These are phyloP conservation scores for Phanerochaete carnosa DNA, from an alignment of 768 basidiomycete species.

Conservation along the genomic window DNA sequence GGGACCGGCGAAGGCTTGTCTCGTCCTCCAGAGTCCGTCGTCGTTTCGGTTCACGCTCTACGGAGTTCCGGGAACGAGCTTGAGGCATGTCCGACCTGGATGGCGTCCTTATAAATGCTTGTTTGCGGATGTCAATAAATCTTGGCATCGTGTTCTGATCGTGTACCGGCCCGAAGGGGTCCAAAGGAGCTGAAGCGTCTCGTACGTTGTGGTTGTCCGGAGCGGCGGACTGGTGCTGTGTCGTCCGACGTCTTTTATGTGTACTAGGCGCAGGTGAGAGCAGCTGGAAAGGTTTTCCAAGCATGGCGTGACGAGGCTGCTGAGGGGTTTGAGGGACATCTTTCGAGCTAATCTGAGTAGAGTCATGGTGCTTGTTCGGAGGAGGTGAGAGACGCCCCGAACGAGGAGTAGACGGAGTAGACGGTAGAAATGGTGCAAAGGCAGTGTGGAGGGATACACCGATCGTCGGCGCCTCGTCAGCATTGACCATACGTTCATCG, in stretches of 20 bases:
- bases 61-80: background rate
- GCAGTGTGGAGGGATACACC: background rate
- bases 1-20: background rate
- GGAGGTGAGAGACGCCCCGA: background rate
- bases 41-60: background rate
- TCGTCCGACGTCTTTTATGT: background rate
- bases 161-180: background rate
- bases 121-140: background rate
- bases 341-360: background rate
- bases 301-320: background rate
- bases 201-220: background rate
- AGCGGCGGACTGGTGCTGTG: background rate
- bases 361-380: background rate
- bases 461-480: background rate
- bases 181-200: background rate
- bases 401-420: background rate
- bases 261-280: constrained; percentile 1
- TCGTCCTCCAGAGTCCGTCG: background rate
- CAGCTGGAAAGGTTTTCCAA: constrained; percentile 1
- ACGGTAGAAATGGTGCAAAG: background rate
- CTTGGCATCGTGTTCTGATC: background rate
- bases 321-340: background rate
- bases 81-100: background rate
- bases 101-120: background rate
- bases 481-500: background rate